phyloP scores from a whole-genome alignment of 2,329 filamentous ascomycete genomes.

The Curvularia sp. region DNA sequence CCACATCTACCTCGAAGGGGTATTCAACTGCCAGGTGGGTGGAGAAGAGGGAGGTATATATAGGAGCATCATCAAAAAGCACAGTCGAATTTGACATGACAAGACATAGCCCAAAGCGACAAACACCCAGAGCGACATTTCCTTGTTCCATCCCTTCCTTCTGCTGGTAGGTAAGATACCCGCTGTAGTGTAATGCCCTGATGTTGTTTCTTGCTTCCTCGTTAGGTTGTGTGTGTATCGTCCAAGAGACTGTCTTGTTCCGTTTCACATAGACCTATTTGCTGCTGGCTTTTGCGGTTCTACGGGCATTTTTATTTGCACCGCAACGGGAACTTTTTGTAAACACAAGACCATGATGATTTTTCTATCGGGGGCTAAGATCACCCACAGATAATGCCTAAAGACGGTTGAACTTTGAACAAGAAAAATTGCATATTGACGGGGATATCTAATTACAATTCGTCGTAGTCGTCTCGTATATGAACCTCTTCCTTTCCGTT shows the following conservation, averaged over 20 bases:
- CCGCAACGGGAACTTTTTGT: too few relatives aligned
- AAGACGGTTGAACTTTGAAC: neutral
- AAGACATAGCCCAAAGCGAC: constrained; percentile 25
- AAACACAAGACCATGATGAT: too few relatives aligned
- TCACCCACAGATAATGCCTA: too few relatives aligned
- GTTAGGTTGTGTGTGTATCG: too few relatives aligned
- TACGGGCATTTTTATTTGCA: too few relatives aligned
- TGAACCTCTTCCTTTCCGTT: neutral
- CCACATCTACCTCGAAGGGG: constrained; percentile 9
- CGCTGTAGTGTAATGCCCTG: neutral
- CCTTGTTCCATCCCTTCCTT: neutral
- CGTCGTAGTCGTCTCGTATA: neutral
- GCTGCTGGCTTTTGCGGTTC: too few relatives aligned
- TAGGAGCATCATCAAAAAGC: constrained; percentile 18
- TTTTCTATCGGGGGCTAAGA: too few relatives aligned
- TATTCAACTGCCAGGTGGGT: constrained; percentile 20
- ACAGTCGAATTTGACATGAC: constrained; percentile 20
- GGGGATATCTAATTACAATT: neutral
- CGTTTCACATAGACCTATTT: too few relatives aligned
- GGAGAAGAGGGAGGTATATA: constrained; percentile 1
- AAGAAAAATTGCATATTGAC: neutral
- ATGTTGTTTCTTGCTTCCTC: neutral
- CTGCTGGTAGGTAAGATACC: constrained; percentile 5
- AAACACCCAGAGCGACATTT: constrained; percentile 23
- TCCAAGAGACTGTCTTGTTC: too few relatives aligned